Base-by-base conservation (phyloP, 805 yeast genomes). In the Starmerella vaccinii region DNA sequence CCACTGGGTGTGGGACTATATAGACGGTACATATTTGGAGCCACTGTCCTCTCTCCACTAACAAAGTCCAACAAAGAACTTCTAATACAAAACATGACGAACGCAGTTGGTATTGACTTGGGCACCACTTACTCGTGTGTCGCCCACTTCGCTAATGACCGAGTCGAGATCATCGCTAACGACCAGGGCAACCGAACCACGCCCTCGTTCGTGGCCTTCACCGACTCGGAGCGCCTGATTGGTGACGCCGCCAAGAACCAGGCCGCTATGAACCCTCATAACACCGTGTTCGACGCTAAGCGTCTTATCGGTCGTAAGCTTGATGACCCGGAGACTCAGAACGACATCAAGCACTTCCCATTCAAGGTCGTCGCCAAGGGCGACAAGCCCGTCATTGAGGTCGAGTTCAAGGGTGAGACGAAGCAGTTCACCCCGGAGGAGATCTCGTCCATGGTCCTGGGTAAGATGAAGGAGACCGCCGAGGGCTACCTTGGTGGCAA, bases 181-280 rank as follows among this genome's bases (percentile, higher is more conserved):
- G 96, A 89, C 70, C 97, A 90, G 75, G 97, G 97, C 76, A 89
- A 90, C 78, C 84, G 97, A 76, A 90, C 95, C 56, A 89, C 97
- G 18, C 97, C 97, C 33, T 88, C 97, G 32, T 89, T 84, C 68
- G 97, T 90, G 56, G 96, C 95, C 47, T 89, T 89, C 79, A 87
- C 95, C 27, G 96, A 87, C 66, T 77, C 89, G 37, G 97, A 90
- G 74, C 83, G 96, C 74, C 76, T 88, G 64, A 88, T 88, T 62
- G 96, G 96, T 71, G 96, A 88, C 72, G 95, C 97, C 61, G 97
- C 97, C 55, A 90, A 90, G 81, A 89, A 90, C 72, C 97, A 90
- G 75, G 95, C 95, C 51, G 95, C 97, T 59, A 84, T 89, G 81
- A 90, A 90, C 74, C 97, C 97, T 49, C 60, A 73, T 54, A 89